Base-by-base conservation (phyloP, 495 filamentous ascomycete genomes). In the Glarea lozoyensis region DNA sequence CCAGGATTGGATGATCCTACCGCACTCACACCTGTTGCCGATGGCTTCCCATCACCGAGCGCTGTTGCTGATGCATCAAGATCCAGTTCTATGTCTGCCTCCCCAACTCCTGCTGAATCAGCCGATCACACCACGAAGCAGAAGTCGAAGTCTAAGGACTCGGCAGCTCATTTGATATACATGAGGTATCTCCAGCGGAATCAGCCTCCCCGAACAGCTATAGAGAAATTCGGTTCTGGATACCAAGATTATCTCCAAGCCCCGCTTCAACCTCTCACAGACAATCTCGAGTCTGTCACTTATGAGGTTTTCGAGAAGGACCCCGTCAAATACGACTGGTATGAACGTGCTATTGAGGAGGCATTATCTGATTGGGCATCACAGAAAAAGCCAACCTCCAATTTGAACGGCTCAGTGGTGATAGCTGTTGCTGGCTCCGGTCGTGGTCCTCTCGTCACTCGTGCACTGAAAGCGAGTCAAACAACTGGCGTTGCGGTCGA, bases 261-360 rank as follows among this genome's bases (percentile, higher is more conserved):
- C 3, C 92, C 92, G 7, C 65, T 99, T 27, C 93, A 99, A 56
- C 92, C 92, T 1, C 71, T 99, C 15, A 85, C 92, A 0, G 92
- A 97, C 61, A 97, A 99, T 50, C 72, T 99, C 18, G 92, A 99
- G 57, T 92, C 85, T 36, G 84, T 93, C 40, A 99, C 92, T 1
- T 99, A 99, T 59, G 92, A 99, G 60, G 89, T 97, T 7, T 99
- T 99, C 55, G 92, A 99, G 60, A 93, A 92, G 50, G 93, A 97
- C 45, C 92, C 92, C 0, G 81, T 97, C 59, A 99, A 99, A 61
- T 99, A 99, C 59, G 81, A 88, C 39, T 88, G 88, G 69, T 99
- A 99, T 59, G 87, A 95, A 58, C 64, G 70, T 13, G 92, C 92
- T 27, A 86, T 96, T 38, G 69, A 72, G 1, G 72, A 82, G 44